These are phyloP conservation scores for Trypanosoma scelopori DNA, from an alignment of 208 protist species.

Conservation along the genomic window DNA sequence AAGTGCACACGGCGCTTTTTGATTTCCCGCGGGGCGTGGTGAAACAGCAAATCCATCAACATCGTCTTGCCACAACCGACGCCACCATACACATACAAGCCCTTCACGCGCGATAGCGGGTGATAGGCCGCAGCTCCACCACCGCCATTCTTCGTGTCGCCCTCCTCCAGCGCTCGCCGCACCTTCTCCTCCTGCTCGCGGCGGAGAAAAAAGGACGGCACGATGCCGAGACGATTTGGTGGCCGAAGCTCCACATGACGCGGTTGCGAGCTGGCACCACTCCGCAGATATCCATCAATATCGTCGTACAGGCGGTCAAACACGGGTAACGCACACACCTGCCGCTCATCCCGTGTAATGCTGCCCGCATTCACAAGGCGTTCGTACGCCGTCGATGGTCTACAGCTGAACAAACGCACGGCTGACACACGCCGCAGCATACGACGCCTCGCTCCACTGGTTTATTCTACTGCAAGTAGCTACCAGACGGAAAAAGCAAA, in stretches of 20 bases:
- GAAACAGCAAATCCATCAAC: conserved; percentile 96
- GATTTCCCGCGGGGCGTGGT: conserved; percentile 63
- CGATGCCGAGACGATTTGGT: conserved; percentile 80
- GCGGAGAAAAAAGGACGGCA: conserved; percentile 74
- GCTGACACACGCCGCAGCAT: conserved; percentile 55
- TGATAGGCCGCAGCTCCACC: conserved; percentile 36
- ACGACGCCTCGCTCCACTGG: conserved; percentile 9
- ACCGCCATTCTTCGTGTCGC: conserved; percentile 25
- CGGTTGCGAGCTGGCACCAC: conserved; percentile 35
- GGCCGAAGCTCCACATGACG: conserved; percentile 72
- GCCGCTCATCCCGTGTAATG: conserved; percentile 61
- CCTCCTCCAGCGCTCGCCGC: conserved; percentile 40
- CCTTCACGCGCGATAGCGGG: conserved; percentile 83
- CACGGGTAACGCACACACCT: conserved; percentile 60
- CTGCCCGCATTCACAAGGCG: conserved; percentile 41
- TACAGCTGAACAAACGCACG: conserved; percentile 28
- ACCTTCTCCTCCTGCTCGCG: conserved; percentile 79
- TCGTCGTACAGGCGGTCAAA: conserved; percentile 86
- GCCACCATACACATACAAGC: conserved; percentile 93
- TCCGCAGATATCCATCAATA: conserved; percentile 51
- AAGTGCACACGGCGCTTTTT: conserved; percentile 95
- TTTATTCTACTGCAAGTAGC: neutral
- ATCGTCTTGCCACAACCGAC: conserved; percentile 97
- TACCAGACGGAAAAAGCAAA: neutral
- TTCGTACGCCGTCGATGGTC: conserved; percentile 64